phyloP scores from a whole-genome alignment of 1,139 yeast species.

The Saccharomyces hybrid region DNA sequence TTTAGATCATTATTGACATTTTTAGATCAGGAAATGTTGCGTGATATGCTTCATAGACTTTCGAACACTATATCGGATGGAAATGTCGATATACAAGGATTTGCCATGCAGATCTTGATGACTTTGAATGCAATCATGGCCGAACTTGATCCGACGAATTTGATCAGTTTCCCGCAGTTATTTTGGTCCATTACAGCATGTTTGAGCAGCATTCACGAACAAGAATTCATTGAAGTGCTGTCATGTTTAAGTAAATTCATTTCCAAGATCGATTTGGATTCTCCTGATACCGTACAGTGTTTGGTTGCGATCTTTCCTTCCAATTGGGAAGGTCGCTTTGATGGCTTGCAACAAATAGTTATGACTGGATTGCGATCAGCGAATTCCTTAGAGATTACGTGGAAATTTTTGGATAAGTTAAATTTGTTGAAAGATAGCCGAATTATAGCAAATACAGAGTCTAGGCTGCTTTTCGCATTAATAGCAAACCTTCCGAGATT shows the following conservation, averaged over 20 bases:
- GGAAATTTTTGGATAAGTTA: constrained; percentile 65
- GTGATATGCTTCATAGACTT: constrained; percentile 88
- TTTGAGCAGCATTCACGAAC: constrained; percentile 82
- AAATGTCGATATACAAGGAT: constrained; percentile 85
- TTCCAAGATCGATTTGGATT: constrained; percentile 78
- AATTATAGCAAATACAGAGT: constrained; percentile 66
- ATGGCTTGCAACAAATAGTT: constrained; percentile 74
- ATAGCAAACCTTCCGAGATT: constrained; percentile 79
- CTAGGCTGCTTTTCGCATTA: constrained; percentile 62
- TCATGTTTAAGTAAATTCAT: constrained; percentile 77
- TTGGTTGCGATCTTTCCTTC: constrained; percentile 84
- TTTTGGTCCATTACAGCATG: constrained; percentile 97
- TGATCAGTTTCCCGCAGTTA: constrained; percentile 83
- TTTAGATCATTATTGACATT: constrained; percentile 75
- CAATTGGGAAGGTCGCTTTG: constrained; percentile 91
- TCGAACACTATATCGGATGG: constrained; percentile 94
- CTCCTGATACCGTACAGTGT: constrained; percentile 79
- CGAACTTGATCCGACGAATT: constrained; percentile 66
- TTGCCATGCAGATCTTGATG: constrained; percentile 95
- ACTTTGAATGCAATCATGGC: constrained; percentile 88
- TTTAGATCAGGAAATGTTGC: constrained; percentile 79
- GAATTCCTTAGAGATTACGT: constrained; percentile 75
- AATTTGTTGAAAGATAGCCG: constrained; percentile 64
- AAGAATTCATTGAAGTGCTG: constrained; percentile 81
- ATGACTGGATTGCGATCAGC: constrained; percentile 78